phyloP scores from a whole-genome alignment of 257 asterid species.

The Nicotiana paniculata region DNA sequence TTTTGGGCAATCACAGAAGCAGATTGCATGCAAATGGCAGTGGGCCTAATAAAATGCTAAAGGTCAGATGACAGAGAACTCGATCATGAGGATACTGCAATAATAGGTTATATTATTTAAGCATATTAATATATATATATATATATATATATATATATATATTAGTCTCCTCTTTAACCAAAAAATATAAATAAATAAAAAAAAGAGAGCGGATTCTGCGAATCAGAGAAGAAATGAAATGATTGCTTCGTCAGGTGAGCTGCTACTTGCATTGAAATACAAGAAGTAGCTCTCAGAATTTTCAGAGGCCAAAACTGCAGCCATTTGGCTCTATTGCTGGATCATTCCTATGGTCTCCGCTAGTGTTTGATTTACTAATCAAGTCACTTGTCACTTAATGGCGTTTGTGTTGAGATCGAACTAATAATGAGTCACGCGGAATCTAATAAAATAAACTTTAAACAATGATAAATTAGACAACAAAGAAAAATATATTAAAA shows the following conservation, averaged over 20 bases:
- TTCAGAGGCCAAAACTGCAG: not conserved
- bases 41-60: not conserved
- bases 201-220: not conserved
- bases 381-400: not conserved
- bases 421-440: too few species aligned
- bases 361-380: not conserved
- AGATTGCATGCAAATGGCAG: not conserved
- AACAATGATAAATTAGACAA: too few species aligned
- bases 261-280: constrained; percentile 9
- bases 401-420: too few species aligned
- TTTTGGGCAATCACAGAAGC: not conserved
- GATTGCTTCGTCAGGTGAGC: constrained; percentile 9
- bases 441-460: too few species aligned
- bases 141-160: too few species aligned
- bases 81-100: not conserved
- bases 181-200: too few species aligned
- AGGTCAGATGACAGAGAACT: not conserved
- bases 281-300: constrained; percentile 10
- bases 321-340: not conserved
- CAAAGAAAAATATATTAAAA: too few species aligned
- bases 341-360: not conserved
- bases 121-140: too few species aligned
- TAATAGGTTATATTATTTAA: too few species aligned
- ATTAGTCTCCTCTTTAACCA: too few species aligned
- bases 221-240: not conserved